Evolutionary conservation across 2,329 filamentous ascomycete species (phyloP), one percentile per base, ranked within the genome.

Genomic region (Penicillium occitanis): DNA sequence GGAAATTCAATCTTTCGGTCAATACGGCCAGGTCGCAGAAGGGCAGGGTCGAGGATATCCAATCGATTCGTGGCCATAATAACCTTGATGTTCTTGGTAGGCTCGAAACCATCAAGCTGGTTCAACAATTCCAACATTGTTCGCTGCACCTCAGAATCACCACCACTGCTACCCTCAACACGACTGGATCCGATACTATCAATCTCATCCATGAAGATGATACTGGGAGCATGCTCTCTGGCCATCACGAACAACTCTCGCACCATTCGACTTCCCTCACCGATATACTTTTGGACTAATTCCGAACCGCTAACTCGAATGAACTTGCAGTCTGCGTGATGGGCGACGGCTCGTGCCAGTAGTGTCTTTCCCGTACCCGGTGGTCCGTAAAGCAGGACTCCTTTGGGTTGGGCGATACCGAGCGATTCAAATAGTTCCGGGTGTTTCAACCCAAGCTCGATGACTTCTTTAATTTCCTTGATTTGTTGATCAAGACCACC

Each of bases 171-270:
- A 30, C 94, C 94, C 78, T 99, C 95, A 63, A 99, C 94, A 81
- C 95, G 91, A 68, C 93, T 97, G 40, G 93, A 97, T 70, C 95
- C 95, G 80, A 99, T 99, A 72, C 92, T 96, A 84, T 99, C 95
- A 80, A 99, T 98, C 81, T 99, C 95, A 79, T 99, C 95, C 95
- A 99, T 99, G 85, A 99, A 99, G 81, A 99, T 99, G 81, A 99
- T 99, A 71, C 92, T 96, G 25, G 95, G 95, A 0, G 95, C 95
- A 74, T 99, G 95, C 78, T 99, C 95, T 80, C 95, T 88, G 33
- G 95, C 95, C 95, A 99, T 99, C 77, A 99, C 91, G 85, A 99
- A 99, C 61, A 99, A 86, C 82, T 99, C 95, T 76, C 95, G 92
- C 70, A 99, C 95, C 95, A 99, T 99, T 73, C 95, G 90, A 73